A percentile compares a stretch with the other conserved stretches of the same genome.
Evolutionary conservation across 345 rosid genomes (phyloP).

Genomic region (Camelina laxa): DNA sequence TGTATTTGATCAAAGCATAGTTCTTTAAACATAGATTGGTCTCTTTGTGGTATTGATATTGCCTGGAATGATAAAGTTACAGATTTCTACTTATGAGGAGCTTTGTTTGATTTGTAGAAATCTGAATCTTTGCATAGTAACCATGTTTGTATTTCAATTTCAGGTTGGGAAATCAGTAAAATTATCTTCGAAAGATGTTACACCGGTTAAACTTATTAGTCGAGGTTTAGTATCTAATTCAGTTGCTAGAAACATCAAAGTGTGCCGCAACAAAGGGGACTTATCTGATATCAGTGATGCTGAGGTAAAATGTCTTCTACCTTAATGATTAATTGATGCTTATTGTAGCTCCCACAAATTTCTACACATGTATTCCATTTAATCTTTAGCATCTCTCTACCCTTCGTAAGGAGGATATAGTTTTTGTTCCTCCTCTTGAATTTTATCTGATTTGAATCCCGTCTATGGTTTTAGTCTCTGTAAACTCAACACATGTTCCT

Average conservation of each 20-base stretch:
- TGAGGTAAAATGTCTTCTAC: constrained; percentile 38
- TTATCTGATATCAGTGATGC: constrained; percentile 42
- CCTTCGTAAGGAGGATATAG: not conserved
- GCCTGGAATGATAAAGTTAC: not conserved
- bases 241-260: constrained; percentile 9
- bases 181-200: not conserved
- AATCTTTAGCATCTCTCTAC: not conserved
- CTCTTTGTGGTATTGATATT: constrained; percentile 11
- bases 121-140: not conserved
- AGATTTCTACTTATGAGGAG: not conserved
- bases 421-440: constrained; percentile 9
- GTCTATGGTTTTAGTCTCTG: constrained; percentile 39
- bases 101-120: not conserved
- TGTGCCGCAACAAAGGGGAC: constrained; percentile 25
- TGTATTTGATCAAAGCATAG: not conserved
- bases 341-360: not conserved
- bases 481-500: constrained; percentile 39
- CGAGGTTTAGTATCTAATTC: constrained; percentile 25
- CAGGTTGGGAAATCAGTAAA: constrained; percentile 41
- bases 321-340: constrained; percentile 13
- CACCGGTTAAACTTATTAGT: not conserved
- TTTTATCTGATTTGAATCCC: constrained; percentile 31
- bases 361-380: constrained; percentile 1
- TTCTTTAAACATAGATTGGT: not conserved
- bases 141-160: not conserved